These are phyloP conservation scores for Dissophora globulifera DNA, from an alignment of 192 early-diverging fungal species.

Conservation along the genomic window DNA sequence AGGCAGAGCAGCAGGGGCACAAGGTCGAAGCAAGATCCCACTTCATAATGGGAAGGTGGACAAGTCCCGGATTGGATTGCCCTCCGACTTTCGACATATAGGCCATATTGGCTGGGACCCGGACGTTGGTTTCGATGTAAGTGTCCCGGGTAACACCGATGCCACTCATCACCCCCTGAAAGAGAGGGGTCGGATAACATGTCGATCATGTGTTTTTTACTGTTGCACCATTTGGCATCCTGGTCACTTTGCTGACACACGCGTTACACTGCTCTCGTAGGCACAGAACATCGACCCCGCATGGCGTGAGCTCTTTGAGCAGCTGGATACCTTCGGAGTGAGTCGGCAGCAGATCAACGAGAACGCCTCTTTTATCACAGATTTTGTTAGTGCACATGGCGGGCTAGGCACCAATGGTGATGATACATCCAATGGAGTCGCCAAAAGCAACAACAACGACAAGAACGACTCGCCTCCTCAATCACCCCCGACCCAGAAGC, in stretches of 20 bases:
- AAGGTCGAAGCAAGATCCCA: conserved; percentile 54
- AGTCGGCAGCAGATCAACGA: conserved; percentile 59
- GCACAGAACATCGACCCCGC: conserved; percentile 76
- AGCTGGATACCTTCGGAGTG: conserved; percentile 73
- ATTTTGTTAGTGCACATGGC: conserved; percentile 75
- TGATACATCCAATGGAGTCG: too few species aligned
- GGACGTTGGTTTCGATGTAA: conserved; percentile 66
- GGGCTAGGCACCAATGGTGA: conserved; percentile 51
- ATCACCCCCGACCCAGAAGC: conserved; percentile 15
- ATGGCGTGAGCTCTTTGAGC: conserved; percentile 75
- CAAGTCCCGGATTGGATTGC: conserved; percentile 68
- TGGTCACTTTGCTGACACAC: too few species aligned
- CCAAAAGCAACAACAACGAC: too few species aligned
- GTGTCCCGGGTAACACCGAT: too few species aligned
- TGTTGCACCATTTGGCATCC: too few species aligned
- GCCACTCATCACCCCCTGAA: background rate
- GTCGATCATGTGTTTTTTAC: background rate
- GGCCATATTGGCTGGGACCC: conserved; percentile 73
- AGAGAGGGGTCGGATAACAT: conserved; percentile 9
- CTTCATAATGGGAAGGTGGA: conserved; percentile 61
- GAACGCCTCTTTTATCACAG: conserved; percentile 74
- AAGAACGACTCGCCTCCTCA: conserved; percentile 45
- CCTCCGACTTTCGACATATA: conserved; percentile 64
- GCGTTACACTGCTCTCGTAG: conserved; percentile 13
- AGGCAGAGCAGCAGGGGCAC: conserved; percentile 27